A percentile compares a stretch with the other conserved stretches of the same genome.
Evolutionary conservation across 164 flowering plant genomes (phyloP).

Genomic region (Kalanchoe fedtschenkoi): DNA sequence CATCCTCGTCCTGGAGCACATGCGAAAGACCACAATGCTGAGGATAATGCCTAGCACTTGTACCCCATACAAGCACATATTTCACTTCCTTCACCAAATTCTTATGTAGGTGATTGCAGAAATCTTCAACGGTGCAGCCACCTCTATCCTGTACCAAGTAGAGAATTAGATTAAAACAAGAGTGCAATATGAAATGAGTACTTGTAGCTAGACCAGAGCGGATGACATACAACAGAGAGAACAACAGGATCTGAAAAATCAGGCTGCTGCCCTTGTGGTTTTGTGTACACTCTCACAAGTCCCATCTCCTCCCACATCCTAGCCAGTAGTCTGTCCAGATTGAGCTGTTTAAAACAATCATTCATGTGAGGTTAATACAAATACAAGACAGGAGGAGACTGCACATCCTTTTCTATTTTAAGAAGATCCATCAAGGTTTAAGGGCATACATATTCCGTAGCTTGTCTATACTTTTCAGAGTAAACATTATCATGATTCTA

Average conservation of each 20-base stretch:
- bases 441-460: too few species aligned
- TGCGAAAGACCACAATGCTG: slow-evolving; percentile 95
- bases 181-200: neutral
- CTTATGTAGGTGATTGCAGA: slow-evolving; percentile 92
- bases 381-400: too few species aligned
- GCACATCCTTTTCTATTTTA: neutral
- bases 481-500: too few species aligned
- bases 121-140: slow-evolving; percentile 90
- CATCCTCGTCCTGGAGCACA: slow-evolving; percentile 86
- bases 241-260: slow-evolving; percentile 92
- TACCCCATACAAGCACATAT: slow-evolving; percentile 94
- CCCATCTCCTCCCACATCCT: slow-evolving; percentile 99
- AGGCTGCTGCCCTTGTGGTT: slow-evolving; percentile 99
- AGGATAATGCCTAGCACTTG: slow-evolving; percentile 91
- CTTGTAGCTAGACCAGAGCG: neutral
- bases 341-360: slow-evolving; percentile 45
- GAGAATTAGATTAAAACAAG: neutral
- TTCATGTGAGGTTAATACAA: neutral
- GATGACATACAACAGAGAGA: slow-evolving; percentile 69
- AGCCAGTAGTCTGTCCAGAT: slow-evolving; percentile 85
- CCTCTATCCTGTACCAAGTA: slow-evolving; percentile 67
- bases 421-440: neutral
- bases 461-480: too few species aligned
- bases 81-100: slow-evolving; percentile 85
- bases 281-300: slow-evolving; percentile 87